A percentile compares a stretch with the other conserved stretches of the same genome.
These are phyloP conservation scores for Fusarium chuoi DNA, from an alignment of 2,329 filamentous ascomycete species.

Conservation along the genomic window DNA sequence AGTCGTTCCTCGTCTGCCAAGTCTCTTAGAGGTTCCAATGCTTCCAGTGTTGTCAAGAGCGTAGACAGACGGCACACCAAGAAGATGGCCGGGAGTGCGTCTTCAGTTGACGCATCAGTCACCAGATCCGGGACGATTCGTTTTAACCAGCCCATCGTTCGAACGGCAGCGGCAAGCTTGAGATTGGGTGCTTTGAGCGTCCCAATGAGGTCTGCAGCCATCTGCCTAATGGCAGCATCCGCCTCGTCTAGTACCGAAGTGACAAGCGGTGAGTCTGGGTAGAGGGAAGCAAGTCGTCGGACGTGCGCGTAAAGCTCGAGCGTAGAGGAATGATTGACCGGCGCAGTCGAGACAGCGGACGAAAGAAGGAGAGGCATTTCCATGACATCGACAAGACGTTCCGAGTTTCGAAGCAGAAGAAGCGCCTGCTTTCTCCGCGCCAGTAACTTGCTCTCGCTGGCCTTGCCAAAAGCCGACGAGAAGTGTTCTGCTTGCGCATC, in stretches of 20 bases:
- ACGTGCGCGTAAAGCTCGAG: constrained; percentile 95
- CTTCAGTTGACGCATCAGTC: constrained; percentile 58
- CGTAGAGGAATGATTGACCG: constrained; percentile 85
- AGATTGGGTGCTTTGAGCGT: constrained; percentile 81
- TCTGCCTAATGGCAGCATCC: constrained; percentile 86
- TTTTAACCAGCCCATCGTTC: constrained; percentile 90
- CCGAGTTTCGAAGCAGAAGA: constrained; percentile 85
- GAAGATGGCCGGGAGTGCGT: constrained; percentile 83
- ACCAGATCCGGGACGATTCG: constrained; percentile 83
- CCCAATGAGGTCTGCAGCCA: constrained; percentile 84
- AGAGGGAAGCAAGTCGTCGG: constrained; percentile 82
- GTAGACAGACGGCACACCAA: constrained; percentile 86
- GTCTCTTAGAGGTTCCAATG: constrained; percentile 84
- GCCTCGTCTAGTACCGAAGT: constrained; percentile 79
- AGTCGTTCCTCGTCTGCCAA: constrained; percentile 86
- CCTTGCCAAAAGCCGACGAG: constrained; percentile 83
- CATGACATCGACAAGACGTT: constrained; percentile 88
- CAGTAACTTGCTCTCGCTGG: constrained; percentile 74
- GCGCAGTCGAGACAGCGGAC: constrained; percentile 74
- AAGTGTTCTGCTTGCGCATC: constrained; percentile 84
- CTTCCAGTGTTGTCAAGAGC: constrained; percentile 80
- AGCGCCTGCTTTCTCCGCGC: constrained; percentile 81
- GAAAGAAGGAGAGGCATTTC: constrained; percentile 88
- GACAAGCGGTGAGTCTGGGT: constrained; percentile 81
- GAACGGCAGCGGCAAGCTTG: constrained; percentile 89